These are phyloP conservation scores for Kurtzmaniella quercitrusa DNA, from an alignment of 1,139 yeast genomes.

Conservation along the genomic window DNA sequence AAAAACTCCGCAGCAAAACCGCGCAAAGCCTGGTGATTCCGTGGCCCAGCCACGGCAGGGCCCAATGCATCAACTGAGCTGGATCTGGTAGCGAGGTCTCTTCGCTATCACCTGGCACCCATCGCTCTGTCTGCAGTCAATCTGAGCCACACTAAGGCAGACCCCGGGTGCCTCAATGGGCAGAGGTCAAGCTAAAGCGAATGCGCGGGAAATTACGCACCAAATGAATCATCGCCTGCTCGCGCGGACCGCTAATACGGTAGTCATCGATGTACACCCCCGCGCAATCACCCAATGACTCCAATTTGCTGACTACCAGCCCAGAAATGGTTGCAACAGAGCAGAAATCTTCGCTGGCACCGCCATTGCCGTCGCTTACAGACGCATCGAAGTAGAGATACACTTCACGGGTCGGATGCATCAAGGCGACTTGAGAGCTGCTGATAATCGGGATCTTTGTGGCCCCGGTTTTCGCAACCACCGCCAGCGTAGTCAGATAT, in stretches of 20 bases:
- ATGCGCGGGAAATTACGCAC: slow-evolving; percentile 31
- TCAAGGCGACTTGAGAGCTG: not conserved
- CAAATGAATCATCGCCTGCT: slow-evolving; percentile 27
- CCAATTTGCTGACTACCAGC: slow-evolving; percentile 4
- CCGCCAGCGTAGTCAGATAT: slow-evolving; percentile 4
- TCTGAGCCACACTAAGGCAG: too few species aligned
- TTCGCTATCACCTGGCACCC: too few species aligned
- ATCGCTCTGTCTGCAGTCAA: too few species aligned
- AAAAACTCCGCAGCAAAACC: too few species aligned
- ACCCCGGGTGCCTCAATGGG: too few species aligned
- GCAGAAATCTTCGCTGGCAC: slow-evolving; percentile 3
- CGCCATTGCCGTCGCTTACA: not conserved
- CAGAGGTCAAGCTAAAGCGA: slow-evolving; percentile 12
- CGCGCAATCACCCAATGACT: slow-evolving; percentile 1
- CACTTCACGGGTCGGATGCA: not conserved
- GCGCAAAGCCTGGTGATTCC: too few species aligned
- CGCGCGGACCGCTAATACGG: slow-evolving; percentile 29
- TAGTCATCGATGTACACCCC: slow-evolving; percentile 31
- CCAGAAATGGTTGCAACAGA: slow-evolving; percentile 27
- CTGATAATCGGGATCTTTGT: not conserved
- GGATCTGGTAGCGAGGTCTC: too few species aligned
- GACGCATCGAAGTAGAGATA: slow-evolving; percentile 1
- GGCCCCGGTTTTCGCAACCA: not conserved
- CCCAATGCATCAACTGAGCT: too few species aligned
- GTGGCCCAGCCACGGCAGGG: too few species aligned